Evolutionary conservation across 2,329 filamentous ascomycete species (phyloP).

Genomic region (Diaporthe vaccinii): DNA sequence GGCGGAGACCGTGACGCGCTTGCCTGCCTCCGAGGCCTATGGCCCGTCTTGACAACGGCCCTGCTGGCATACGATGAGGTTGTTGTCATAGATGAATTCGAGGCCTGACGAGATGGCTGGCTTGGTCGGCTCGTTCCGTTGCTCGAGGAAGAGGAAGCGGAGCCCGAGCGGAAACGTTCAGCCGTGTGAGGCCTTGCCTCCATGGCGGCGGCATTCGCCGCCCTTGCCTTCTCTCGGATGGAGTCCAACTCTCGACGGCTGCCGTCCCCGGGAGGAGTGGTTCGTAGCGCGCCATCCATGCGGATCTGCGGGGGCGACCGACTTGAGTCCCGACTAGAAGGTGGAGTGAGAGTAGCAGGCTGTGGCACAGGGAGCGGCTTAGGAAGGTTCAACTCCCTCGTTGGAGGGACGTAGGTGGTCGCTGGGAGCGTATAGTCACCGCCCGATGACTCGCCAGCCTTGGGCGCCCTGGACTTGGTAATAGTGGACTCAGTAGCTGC

Average conservation of each 20-base stretch:
- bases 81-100: slow-evolving; percentile 27
- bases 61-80: slow-evolving; percentile 24
- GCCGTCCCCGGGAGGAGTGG: slow-evolving; percentile 37
- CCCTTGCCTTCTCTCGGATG: slow-evolving; percentile 38
- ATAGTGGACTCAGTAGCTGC: slow-evolving; percentile 38
- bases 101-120: slow-evolving; percentile 38
- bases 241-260: slow-evolving; percentile 40
- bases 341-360: slow-evolving; percentile 37
- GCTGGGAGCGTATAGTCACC: slow-evolving; percentile 39
- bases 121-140: slow-evolving; percentile 20
- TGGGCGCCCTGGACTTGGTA: slow-evolving; percentile 8
- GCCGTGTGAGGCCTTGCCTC: slow-evolving; percentile 26
- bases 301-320: slow-evolving; percentile 38
- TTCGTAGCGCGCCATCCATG: slow-evolving; percentile 37
- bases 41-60: slow-evolving; percentile 31
- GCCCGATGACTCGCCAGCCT: background rate
- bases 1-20: slow-evolving; percentile 31
- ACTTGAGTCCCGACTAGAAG: slow-evolving; percentile 39
- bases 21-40: slow-evolving; percentile 22
- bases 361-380: slow-evolving; percentile 36
- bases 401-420: slow-evolving; percentile 36
- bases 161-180: slow-evolving; percentile 38
- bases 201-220: slow-evolving; percentile 27
- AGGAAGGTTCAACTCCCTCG: slow-evolving; percentile 32
- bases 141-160: slow-evolving; percentile 35